A percentile compares a stretch with the other conserved stretches of the same genome.
phyloP scores from a whole-genome alignment of 1,284 basidiomycete genomes.

The Pseudozyma hubeiensis region DNA sequence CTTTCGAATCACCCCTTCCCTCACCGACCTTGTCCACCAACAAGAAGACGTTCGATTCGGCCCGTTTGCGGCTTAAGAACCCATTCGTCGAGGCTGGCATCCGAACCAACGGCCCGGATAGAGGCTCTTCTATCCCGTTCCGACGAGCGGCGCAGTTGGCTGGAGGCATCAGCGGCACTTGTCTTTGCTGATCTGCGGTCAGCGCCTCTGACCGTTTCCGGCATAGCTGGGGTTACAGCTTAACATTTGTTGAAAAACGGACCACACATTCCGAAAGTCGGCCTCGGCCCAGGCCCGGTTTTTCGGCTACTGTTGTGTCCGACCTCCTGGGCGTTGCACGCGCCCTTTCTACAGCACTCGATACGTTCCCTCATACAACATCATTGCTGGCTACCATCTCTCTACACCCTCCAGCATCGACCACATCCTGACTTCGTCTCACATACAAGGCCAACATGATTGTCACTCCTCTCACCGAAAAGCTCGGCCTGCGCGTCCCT shows the following conservation, averaged over 20 bases:
- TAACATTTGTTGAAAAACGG: background rate
- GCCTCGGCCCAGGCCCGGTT: constrained; percentile 17
- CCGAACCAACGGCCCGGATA: too few relatives aligned
- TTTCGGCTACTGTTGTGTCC: constrained; percentile 20
- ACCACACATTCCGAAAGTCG: background rate
- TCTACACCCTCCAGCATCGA: background rate
- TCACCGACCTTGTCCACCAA: too few relatives aligned
- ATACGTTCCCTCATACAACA: background rate
- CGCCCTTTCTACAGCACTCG: background rate
- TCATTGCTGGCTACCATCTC: background rate
- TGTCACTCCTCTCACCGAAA: constrained; percentile 67
- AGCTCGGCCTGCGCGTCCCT: constrained; percentile 68
- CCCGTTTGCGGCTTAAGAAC: too few relatives aligned
- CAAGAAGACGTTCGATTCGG: too few relatives aligned
- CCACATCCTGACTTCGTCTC: background rate
- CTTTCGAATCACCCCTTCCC: too few relatives aligned
- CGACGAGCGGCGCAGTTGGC: too few relatives aligned
- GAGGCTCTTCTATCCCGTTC: too few relatives aligned
- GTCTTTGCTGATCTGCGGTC: background rate
- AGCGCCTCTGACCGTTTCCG: background rate
- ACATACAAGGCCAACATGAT: constrained; percentile 36
- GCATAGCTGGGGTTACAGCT: background rate
- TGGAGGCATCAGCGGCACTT: too few relatives aligned
- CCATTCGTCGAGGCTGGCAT: too few relatives aligned
- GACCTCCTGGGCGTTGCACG: constrained; percentile 6